phyloP scores from a whole-genome alignment of 768 basidiomycete species.

The Filobasidium floriforme region DNA sequence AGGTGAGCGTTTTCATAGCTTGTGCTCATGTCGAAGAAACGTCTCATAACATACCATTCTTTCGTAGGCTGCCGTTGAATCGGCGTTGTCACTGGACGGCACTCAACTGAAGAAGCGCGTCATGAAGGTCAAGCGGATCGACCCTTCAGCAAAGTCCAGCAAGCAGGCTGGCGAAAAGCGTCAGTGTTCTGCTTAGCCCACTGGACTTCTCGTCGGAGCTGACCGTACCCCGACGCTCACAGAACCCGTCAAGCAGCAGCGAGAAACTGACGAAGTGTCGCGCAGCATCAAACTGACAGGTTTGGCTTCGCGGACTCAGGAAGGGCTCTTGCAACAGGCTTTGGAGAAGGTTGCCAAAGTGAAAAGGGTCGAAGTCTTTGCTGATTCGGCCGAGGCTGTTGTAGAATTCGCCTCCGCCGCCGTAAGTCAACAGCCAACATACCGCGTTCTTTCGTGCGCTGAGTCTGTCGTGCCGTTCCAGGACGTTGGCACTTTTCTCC shows the following conservation, averaged over 20 bases:
- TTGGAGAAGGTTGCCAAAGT: slow-evolving; percentile 66
- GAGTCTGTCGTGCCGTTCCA: slow-evolving; percentile 52
- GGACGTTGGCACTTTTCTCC: slow-evolving; percentile 75
- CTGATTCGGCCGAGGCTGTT: slow-evolving; percentile 49
- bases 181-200: neutral
- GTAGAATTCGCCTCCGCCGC: slow-evolving; percentile 46
- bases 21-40: neutral
- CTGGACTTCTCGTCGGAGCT: neutral
- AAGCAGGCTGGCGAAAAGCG: neutral
- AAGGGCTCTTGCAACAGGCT: slow-evolving; percentile 81
- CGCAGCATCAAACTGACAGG: slow-evolving; percentile 70
- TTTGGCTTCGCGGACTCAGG: slow-evolving; percentile 70
- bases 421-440: slow-evolving; percentile 39
- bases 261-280: neutral
- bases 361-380: slow-evolving; percentile 66
- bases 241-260: neutral
- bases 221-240: too few relatives aligned
- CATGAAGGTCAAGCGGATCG: slow-evolving; percentile 78
- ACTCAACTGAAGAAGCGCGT: slow-evolving; percentile 80
- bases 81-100: slow-evolving; percentile 53
- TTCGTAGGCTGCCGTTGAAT: neutral
- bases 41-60: neutral
- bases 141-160: slow-evolving; percentile 58
- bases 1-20: slow-evolving; percentile 50
- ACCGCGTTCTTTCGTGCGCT: slow-evolving; percentile 29